Evolutionary conservation across 2,329 filamentous ascomycete genomes (phyloP), one percentile per base, ranked within the genome.

Genomic region (Clonostachys sp.): DNA sequence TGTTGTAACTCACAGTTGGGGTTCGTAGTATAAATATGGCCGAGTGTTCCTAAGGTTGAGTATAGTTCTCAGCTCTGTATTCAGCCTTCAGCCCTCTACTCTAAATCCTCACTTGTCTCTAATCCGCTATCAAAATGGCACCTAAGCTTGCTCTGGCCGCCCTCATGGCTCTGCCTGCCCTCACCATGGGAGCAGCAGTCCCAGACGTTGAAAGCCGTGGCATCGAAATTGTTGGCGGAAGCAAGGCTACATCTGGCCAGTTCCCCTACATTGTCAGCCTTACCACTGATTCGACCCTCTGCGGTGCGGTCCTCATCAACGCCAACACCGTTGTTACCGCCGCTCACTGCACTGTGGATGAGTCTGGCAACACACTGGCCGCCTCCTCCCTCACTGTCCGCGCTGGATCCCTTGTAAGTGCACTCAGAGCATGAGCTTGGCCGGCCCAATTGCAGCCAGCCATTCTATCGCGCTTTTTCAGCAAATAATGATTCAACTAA

Each of bases 291-390:
- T 63, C n/a, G 61, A 63, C 40, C 41, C 57, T 59, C 52, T 63
- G 61, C 34, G 61, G 61, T 14, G 61, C 61, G n/a, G 47, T 53
- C 12, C 50, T 63, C 30, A 30, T 63, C 42, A 62, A 62, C 49
- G 58, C 60, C 54, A 53, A 59, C 51, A 63, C 61, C 30, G 60
- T 63, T 48, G 6, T 63, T 42, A 63, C 61, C 7, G 61, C 61
- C 13, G 60, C 55, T 30, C 61, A 63, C 51, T 63, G 59, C 53
- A 53, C 58, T 12, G 43, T 34, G 3, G 56, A 49, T 36, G 38
- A 50, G 42, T 43, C 44, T 17, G 24, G 24, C 24, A 10, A 10
- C 24, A 30, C 24, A 30, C 24, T 30, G 8, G 3, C 24, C 24
- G 46, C 53, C 20, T 48, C 51, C 14, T n/a, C 33, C 30, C 52